Conservation (phyloP, 208 protist genomes). For the Leishmania gerbilli region DNA sequence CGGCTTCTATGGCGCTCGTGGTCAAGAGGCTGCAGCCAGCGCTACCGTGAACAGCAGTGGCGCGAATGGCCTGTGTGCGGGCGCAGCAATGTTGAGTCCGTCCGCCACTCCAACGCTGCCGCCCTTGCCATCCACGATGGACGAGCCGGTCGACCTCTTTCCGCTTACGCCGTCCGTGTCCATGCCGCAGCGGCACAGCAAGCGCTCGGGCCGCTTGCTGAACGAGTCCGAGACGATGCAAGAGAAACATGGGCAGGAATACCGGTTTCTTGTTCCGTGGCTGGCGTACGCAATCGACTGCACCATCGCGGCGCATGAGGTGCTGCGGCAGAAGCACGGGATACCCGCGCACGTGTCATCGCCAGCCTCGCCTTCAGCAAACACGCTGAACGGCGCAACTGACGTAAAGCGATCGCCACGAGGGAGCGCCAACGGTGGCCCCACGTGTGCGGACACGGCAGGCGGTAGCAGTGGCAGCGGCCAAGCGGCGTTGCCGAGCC, state of each 20-base stretch:
- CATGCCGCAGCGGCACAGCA: conserved; percentile 38
- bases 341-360: conserved; percentile 17
- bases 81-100: not conserved
- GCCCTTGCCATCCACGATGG: conserved; percentile 14
- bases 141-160: conserved; percentile 33
- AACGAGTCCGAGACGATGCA: conserved; percentile 74
- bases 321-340: conserved; percentile 14
- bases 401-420: not conserved
- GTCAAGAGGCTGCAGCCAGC: conserved; percentile 1
- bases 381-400: not conserved
- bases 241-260: conserved; percentile 71
- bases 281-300: conserved; percentile 48
- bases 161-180: conserved; percentile 38
- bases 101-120: not conserved
- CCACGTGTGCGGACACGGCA: not conserved
- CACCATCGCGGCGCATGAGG: conserved; percentile 54
- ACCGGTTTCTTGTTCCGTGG: conserved; percentile 57
- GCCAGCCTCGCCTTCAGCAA: not conserved
- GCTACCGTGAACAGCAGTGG: not conserved
- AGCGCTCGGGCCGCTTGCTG: conserved; percentile 43
- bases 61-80: not conserved
- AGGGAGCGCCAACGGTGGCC: not conserved
- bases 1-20: not conserved
- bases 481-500: conserved; percentile 5
- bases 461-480: not conserved